Evolutionary conservation across 2,329 filamentous ascomycete species (phyloP).

Genomic region (Stromatinia cepivora): DNA sequence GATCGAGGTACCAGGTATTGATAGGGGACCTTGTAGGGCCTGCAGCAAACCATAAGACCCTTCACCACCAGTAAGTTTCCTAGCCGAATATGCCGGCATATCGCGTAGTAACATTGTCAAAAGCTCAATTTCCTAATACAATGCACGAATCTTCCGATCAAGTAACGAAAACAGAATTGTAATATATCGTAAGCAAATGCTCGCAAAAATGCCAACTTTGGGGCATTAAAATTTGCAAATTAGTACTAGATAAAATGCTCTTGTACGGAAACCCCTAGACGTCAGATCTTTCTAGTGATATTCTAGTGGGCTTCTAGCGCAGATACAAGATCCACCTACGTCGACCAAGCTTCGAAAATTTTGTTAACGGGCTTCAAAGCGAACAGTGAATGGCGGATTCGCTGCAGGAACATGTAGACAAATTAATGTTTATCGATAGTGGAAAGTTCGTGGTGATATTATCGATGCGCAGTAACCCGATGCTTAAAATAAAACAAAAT

Average conservation of each 20-base stretch:
- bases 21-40: not conserved
- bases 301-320: conserved; percentile 10
- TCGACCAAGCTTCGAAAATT: not conserved
- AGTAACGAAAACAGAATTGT: not conserved
- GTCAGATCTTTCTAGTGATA: conserved; percentile 15
- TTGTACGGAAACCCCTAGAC: conserved; percentile 6
- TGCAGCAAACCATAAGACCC: not conserved
- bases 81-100: not conserved
- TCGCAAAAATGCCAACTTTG: not conserved
- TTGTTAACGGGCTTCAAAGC: conserved; percentile 3
- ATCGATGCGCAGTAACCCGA: too few species aligned
- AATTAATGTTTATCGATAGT: not conserved
- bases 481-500: too few species aligned
- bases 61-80: not conserved
- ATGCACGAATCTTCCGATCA: not conserved
- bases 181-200: not conserved
- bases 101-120: not conserved
- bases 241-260: not conserved
- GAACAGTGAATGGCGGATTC: not conserved
- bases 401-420: not conserved
- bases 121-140: not conserved
- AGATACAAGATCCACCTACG: not conserved
- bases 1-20: not conserved
- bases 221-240: not conserved
- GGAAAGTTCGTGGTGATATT: not conserved